Conservation (phyloP, 805 yeast species). For the Blastobotrys muscicola region DNA sequence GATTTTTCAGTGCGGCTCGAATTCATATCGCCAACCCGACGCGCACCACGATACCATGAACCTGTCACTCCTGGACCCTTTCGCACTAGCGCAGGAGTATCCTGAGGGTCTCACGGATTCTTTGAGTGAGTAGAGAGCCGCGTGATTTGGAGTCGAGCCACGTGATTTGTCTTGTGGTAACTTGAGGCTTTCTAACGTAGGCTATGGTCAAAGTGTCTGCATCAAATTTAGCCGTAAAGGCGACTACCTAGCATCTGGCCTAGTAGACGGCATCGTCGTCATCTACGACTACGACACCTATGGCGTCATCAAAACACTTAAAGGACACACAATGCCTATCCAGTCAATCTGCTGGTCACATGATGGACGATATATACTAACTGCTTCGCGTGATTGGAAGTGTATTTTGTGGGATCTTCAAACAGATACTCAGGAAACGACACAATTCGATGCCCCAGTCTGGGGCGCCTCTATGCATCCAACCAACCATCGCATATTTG, state of each 20-base stretch:
- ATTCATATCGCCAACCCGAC: conserved; percentile 1
- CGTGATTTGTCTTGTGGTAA: too few relatives aligned
- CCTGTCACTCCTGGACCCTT: conserved; percentile 70
- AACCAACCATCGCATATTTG: conserved; percentile 33
- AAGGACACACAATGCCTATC: conserved; percentile 62
- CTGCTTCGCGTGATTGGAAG: conserved; percentile 75
- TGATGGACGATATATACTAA: conserved; percentile 58
- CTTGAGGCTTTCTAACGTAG: conserved; percentile 1
- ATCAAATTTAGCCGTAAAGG: conserved; percentile 66
- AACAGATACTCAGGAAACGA: conserved; percentile 33
- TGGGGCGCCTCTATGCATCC: conserved; percentile 63
- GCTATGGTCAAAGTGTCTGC: conserved; percentile 45
- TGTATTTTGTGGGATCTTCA: conserved; percentile 72
- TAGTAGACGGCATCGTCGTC: conserved; percentile 61
- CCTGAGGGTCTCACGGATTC: conserved; percentile 74
- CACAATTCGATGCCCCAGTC: conserved; percentile 56
- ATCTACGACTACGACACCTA: conserved; percentile 64
- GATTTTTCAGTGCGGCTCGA: not conserved
- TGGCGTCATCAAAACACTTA: conserved; percentile 46
- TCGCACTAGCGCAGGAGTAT: conserved; percentile 81
- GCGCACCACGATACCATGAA: conserved; percentile 41
- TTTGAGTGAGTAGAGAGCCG: conserved; percentile 20
- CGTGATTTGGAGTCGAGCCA: too few relatives aligned
- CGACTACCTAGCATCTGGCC: conserved; percentile 78
- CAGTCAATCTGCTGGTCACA: conserved; percentile 65